Evolutionary conservation across 1,284 basidiomycete species (phyloP), one percentile per base, ranked within the genome.

Genomic region (Boletellus deceptivus): DNA sequence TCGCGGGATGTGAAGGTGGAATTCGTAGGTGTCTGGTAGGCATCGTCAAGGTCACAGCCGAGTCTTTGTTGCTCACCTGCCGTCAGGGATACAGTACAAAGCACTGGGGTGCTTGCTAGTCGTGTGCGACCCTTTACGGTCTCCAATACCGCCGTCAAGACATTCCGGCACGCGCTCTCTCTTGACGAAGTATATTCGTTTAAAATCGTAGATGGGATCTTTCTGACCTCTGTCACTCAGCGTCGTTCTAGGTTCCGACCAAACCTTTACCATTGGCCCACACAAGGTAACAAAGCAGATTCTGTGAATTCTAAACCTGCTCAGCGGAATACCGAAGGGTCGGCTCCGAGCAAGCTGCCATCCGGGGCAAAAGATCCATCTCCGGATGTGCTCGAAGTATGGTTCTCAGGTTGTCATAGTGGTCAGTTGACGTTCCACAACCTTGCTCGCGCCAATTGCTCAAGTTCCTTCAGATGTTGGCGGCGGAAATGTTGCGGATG

Each of bases 1-100:
- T 84, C 80, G 46, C 77, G 70, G 33, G 61, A 72, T 25, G 82
- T 86, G 7, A 69, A 69, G n/a, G 69, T 86, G 17, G 80, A 85
- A 11, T 86, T 86, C 44, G 59, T 86, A 43, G 84, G 84, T 3
- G 78, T 82, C 46, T 86, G 83, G 83, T 84, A 55, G n/a, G 78
- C 55, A 5, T 48, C 9, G 16, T 42, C 46, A n/a, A 31, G 13
- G 39, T n/a, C 9, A 29, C 20, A 9, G 4, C 34, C 4, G 5
- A 22, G 8, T 51, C 11, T 25, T 18, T 27, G 36, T 43, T 45
- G 13, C 40, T 49, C 43, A 61, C 49, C 57, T 46, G 29, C 37
- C 10, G 11, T 22, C 50, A 84, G 83, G 82, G 85, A 87, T 48
- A 87, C 85, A 0, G 85, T 87, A 13, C 71, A 79, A 6, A 82